Evolutionary conservation across 2,329 filamentous ascomycete species (phyloP), one percentile per base, ranked within the genome.

Genomic region (Arthrobotrys sphaeroides): DNA sequence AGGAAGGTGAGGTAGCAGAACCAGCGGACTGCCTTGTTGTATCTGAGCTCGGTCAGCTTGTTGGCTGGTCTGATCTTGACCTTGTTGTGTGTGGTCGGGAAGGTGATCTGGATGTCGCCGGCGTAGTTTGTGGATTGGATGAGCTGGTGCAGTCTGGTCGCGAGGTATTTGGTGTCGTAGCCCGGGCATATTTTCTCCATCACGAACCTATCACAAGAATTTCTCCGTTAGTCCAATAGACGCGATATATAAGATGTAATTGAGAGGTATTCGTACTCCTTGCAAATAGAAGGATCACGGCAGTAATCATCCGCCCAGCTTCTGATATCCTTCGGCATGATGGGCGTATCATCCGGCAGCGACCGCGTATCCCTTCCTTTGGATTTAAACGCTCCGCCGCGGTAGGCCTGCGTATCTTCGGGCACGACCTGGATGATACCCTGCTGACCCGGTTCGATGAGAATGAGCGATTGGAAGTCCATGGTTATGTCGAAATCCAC

Each of bases 291-390:
- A 20, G 84, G 83, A 77, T 86, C 88, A 1, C 86, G 86, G 79
- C 88, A 89, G 82, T 88, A 94, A 40, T 86, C 85, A 70, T 90
- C 87, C 78, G 90, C 92, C 90, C 91, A 93, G 72, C 89, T 86
- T 20, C 81, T 81, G 9, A 89, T 81, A 83, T 73, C 78, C 78
- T 7, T 77, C 73, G 24, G 78, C 76, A 9, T 84, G 84, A 9
- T 85, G 6, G 53, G 70, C n/a, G 65, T 77, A 55, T 59, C 43
- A 24, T 28, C 47, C 3, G 67, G 60, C 26, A 62, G 20, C 10
- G 53, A 81, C 78, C 87, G 84, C 66, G 86, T 81, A 73, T 83
- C 38, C 83, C 73, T 84, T 83, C 61, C 81, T 83, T 26, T 59
- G 3, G 83, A 85, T 68, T 85, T 84, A 13, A 88, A 83, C 59